These are phyloP conservation scores for Verbascum thapsus DNA, from an alignment of 257 asterid genomes.

Conservation along the genomic window DNA sequence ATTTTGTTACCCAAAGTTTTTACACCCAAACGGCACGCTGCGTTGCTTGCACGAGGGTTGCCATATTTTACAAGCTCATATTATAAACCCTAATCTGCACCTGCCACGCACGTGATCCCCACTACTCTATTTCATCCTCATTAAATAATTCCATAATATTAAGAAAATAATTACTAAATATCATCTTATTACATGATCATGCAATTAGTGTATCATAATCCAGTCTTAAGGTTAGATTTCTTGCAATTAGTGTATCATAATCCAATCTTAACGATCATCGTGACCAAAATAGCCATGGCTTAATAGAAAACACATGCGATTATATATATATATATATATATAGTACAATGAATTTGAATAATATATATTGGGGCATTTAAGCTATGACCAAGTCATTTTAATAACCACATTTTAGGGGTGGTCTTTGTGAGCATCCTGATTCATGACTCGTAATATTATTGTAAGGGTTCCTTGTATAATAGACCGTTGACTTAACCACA, in stretches of 20 bases:
- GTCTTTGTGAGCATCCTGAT: no score
- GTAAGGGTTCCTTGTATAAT: no score
- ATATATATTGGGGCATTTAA: background rate
- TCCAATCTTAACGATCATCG: slow-evolving; percentile 7
- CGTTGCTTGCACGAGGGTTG: slow-evolving; percentile 39
- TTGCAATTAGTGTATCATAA: background rate
- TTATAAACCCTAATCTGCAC: slow-evolving; percentile 9
- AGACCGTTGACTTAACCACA: no score
- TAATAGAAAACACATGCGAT: background rate
- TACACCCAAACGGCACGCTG: slow-evolving; percentile 25
- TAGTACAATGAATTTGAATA: background rate
- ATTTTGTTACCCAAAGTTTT: background rate
- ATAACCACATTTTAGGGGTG: no score
- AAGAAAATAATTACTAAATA: slow-evolving; percentile 4
- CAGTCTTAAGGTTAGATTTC: no score
- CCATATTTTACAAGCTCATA: slow-evolving; percentile 14
- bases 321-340: no score
- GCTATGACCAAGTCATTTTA: no score
- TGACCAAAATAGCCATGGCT: background rate
- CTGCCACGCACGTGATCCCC: slow-evolving; percentile 30
- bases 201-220: slow-evolving; percentile 6
- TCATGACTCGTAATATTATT: no score
- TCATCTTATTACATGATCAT: background rate
- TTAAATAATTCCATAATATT: background rate
- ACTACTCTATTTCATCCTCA: background rate